These are phyloP conservation scores for Termitomyces sp. DNA, from an alignment of 768 basidiomycete species.

Conservation along the genomic window DNA sequence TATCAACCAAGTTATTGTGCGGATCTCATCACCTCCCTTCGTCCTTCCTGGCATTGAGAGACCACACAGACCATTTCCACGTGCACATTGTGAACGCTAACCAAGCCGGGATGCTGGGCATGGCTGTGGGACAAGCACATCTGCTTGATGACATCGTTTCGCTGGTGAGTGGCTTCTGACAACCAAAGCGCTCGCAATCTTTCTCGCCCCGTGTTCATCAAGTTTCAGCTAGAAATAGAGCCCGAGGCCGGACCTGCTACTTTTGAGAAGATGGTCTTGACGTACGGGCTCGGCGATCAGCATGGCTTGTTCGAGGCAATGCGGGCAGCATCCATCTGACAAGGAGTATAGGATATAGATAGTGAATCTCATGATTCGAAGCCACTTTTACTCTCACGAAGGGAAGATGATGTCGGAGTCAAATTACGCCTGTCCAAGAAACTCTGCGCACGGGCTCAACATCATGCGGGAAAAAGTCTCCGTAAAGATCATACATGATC, in stretches of 20 bases:
- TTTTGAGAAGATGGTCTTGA: conserved; percentile 68
- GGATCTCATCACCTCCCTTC: neutral
- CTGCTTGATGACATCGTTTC: conserved; percentile 90
- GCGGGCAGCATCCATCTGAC: conserved; percentile 27
- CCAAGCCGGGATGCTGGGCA: conserved; percentile 59
- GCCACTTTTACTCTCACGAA: neutral
- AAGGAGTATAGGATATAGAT: neutral
- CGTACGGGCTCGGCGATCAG: conserved; percentile 79
- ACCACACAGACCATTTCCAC: conserved; percentile 80
- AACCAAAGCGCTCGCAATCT: neutral
- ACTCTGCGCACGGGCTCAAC: neutral
- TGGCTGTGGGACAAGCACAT: conserved; percentile 88
- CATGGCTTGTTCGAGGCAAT: conserved; percentile 60
- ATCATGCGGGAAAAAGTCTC: neutral
- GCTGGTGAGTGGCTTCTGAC: conserved; percentile 43
- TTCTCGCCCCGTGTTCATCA: neutral
- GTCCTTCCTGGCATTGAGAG: neutral
- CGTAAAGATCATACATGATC: neutral
- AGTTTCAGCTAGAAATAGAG: conserved; percentile 51
- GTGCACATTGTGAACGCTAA: conserved; percentile 86
- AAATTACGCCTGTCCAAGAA: neutral
- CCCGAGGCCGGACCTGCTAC: conserved; percentile 44
- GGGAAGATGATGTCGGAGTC: neutral
- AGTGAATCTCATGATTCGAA: neutral
- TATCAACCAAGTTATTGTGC: conserved; percentile 52